Conservation (phyloP, 139 green algal species). For the Coccomyxa sp. region DNA sequence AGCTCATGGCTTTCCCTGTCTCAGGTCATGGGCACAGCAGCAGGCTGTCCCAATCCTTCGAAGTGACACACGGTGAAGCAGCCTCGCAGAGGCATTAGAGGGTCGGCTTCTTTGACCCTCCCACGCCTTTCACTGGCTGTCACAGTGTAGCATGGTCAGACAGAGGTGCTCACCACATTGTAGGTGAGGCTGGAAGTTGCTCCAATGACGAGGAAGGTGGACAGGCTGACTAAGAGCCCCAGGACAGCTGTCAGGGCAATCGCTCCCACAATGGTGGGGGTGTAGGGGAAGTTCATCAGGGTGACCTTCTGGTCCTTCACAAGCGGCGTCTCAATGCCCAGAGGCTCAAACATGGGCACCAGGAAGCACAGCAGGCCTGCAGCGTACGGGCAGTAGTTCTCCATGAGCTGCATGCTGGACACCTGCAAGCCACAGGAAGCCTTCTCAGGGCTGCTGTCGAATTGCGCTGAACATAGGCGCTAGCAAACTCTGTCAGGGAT, state of each 20-base stretch:
- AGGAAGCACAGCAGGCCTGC: constrained; percentile 53
- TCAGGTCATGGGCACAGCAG: not conserved
- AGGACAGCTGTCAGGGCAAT: constrained; percentile 35
- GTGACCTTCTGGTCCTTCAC: constrained; percentile 14
- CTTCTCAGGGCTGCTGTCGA: no score
- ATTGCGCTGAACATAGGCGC: no score
- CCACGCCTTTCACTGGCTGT: not conserved
- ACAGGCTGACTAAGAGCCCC: constrained; percentile 79
- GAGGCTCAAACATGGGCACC: constrained; percentile 65
- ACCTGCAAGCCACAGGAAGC: no score
- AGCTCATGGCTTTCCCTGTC: not conserved
- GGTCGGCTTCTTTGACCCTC: not conserved
- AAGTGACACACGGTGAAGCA: no score
- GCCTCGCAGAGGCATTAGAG: no score
- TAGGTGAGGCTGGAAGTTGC: constrained; percentile 69
- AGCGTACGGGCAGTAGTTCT: constrained; percentile 75
- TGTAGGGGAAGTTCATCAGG: constrained; percentile 14
- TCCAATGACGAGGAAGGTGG: constrained; percentile 78
- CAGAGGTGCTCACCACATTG: constrained; percentile 36
- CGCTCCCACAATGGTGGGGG: not conserved
- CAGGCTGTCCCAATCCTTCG: no score
- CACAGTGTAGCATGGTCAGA: not conserved
- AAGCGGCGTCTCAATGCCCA: constrained; percentile 28
- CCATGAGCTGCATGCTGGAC: constrained; percentile 69
- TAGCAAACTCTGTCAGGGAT: no score